Base-by-base conservation (phyloP, 2,329 filamentous ascomycete species). In the Exophiala oligosperma region DNA sequence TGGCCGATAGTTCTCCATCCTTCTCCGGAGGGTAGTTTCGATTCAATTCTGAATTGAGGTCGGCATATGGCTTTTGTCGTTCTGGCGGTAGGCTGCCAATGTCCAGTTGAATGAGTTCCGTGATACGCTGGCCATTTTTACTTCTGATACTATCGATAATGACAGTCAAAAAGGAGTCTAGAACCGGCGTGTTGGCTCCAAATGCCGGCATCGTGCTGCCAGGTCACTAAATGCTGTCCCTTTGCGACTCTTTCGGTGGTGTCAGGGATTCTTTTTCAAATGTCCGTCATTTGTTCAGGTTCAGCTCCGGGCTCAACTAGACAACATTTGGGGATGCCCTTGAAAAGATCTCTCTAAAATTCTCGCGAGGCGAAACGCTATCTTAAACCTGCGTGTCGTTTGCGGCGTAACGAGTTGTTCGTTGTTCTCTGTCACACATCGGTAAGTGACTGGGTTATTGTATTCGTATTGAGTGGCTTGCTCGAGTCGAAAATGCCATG, bases 71-170 rank as follows among this genome's bases (percentile, higher is more conserved):
- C 46, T 64, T 62, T 49, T 61, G 65, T 14, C 58, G 59, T 6
- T 58, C 54, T 24, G 62, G 62, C 4, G 54, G 43, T 26, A 66
- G 55, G 35, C 57, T 61, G 35, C 65, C 64, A 40, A 67, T 62
- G 49, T 67, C 60, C 6, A 67, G 63, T 14, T 64, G 59, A 41
- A 67, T 63, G 29, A 64, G 57, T 21, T 66, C 60, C 32, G 64
- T 61, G 37, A 67, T 61, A 6, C 64, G 62, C 14, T 58, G 49
- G 8, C 64, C 65, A 53, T 65, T 60, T 37, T 65, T 63, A 37
- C 29, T 52, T 38, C 50, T 12, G 21, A 67, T 52, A 28, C 60
- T 58, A 17, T 52, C 40, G 24, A 62, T 48, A n/a, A 67, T 65
- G 38, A 65, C 62, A 11, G 52, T 51, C 38, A 67, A 49, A 28